A percentile compares a stretch with the other conserved stretches of the same genome.
These are phyloP conservation scores for Debaryomyces sp. DNA, from an alignment of 1,139 yeast genomes.

Conservation along the genomic window DNA sequence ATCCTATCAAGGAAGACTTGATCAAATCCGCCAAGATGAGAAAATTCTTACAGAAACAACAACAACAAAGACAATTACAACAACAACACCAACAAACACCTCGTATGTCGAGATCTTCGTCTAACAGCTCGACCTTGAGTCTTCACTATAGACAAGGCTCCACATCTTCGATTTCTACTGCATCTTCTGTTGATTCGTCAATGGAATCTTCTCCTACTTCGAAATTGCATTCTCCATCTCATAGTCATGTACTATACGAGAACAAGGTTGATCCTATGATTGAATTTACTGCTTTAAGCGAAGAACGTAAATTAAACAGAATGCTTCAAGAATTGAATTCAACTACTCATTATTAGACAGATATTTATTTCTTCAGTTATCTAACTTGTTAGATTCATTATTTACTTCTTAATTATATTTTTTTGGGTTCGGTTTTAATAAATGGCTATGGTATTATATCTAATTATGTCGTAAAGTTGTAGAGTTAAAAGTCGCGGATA, in stretches of 20 bases:
- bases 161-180: conserved; percentile 26
- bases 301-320: conserved; percentile 41
- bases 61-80: conserved; percentile 14
- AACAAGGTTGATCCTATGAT: conserved; percentile 40
- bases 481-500: background rate
- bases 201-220: conserved; percentile 13
- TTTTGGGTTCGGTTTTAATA: conserved; percentile 3
- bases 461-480: background rate
- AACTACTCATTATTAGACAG: conserved; percentile 3
- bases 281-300: conserved; percentile 45
- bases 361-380: conserved; percentile 3
- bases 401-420: background rate
- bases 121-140: conserved; percentile 14
- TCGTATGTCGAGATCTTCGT: conserved; percentile 15
- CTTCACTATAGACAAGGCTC: conserved; percentile 35
- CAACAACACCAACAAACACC: conserved; percentile 11
- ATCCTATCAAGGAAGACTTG: conserved; percentile 64
- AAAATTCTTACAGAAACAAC: conserved; percentile 32
- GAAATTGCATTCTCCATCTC: conserved; percentile 5
- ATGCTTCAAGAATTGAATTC: conserved; percentile 16
- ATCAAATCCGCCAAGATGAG: conserved; percentile 44
- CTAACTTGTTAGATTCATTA: background rate
- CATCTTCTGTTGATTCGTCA: conserved; percentile 17
- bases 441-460: background rate
- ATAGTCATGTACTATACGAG: conserved; percentile 1